Conservation (phyloP, 2,329 filamentous ascomycete species). For the Coniochaeta sp. region DNA sequence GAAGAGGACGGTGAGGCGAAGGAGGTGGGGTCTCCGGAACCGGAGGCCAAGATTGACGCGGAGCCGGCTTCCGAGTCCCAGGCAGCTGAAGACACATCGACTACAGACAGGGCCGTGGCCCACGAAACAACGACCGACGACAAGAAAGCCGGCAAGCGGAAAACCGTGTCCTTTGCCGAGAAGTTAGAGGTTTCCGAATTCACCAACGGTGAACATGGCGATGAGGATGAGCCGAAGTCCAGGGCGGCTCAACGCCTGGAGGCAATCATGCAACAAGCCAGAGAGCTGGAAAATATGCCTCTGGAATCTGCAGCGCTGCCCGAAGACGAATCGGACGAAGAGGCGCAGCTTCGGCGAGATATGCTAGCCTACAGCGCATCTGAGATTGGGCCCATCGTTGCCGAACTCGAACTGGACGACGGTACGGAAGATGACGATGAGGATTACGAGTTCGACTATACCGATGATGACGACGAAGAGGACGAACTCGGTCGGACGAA, state of each 20-base stretch:
- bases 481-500: conserved; percentile 72
- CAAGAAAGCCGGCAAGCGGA: conserved; percentile 28
- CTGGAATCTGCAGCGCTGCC: conserved; percentile 52
- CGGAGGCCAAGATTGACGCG: background rate
- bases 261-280: conserved; percentile 46
- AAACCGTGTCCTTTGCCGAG: conserved; percentile 56
- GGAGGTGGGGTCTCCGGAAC: background rate
- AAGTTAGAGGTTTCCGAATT: conserved; percentile 25
- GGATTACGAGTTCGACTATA: conserved; percentile 41
- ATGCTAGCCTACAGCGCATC: conserved; percentile 88
- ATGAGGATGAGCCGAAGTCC: conserved; percentile 23
- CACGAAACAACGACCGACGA: background rate
- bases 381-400: conserved; percentile 86
- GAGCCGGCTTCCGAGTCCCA: background rate
- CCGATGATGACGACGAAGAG: conserved; percentile 57
- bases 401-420: conserved; percentile 80
- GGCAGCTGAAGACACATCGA: background rate
- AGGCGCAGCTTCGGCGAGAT: conserved; percentile 70
- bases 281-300: conserved; percentile 41
- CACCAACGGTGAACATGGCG: conserved; percentile 24
- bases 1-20: conserved; percentile 5
- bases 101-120: background rate
- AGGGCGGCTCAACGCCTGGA: conserved; percentile 41
- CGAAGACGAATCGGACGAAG: conserved; percentile 69
- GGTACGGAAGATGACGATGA: conserved; percentile 45